These are phyloP conservation scores for Penstemon newberryi DNA, from an alignment of 257 asterid species.

Conservation along the genomic window DNA sequence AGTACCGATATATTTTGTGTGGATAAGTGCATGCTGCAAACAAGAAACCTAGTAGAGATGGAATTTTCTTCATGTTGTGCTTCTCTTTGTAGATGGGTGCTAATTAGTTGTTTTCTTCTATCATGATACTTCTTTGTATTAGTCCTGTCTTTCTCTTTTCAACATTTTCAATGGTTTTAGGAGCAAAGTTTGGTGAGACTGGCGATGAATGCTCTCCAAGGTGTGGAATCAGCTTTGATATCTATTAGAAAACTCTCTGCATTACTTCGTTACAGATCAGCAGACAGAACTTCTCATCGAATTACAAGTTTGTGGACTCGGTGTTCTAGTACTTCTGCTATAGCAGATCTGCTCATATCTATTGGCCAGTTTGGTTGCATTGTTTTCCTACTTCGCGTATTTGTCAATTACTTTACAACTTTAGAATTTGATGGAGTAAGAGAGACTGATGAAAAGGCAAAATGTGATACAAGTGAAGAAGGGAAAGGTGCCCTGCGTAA, in stretches of 20 bases:
- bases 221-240: slow-evolving; percentile 76
- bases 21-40: slow-evolving; percentile 15
- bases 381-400: slow-evolving; percentile 66
- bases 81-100: background rate
- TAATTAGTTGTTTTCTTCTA: background rate
- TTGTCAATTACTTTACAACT: slow-evolving; percentile 58
- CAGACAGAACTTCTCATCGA: slow-evolving; percentile 79
- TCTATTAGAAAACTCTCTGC: slow-evolving; percentile 62
- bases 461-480: slow-evolving; percentile 33
- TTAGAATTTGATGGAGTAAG: slow-evolving; percentile 40
- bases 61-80: background rate
- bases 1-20: background rate
- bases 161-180: slow-evolving; percentile 41
- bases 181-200: slow-evolving; percentile 91
- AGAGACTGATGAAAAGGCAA: slow-evolving; percentile 33
- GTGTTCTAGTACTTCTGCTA: slow-evolving; percentile 72
- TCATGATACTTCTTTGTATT: slow-evolving; percentile 6
- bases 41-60: background rate
- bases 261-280: slow-evolving; percentile 61
- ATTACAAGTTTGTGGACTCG: slow-evolving; percentile 76
- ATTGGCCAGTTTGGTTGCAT: slow-evolving; percentile 82
- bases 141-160: slow-evolving; percentile 24
- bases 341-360: slow-evolving; percentile 77
- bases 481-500: slow-evolving; percentile 29
- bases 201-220: slow-evolving; percentile 87